Conservation (phyloP, 2,329 filamentous ascomycete genomes). For the Nothophaeocryptopus gaeumannii region DNA sequence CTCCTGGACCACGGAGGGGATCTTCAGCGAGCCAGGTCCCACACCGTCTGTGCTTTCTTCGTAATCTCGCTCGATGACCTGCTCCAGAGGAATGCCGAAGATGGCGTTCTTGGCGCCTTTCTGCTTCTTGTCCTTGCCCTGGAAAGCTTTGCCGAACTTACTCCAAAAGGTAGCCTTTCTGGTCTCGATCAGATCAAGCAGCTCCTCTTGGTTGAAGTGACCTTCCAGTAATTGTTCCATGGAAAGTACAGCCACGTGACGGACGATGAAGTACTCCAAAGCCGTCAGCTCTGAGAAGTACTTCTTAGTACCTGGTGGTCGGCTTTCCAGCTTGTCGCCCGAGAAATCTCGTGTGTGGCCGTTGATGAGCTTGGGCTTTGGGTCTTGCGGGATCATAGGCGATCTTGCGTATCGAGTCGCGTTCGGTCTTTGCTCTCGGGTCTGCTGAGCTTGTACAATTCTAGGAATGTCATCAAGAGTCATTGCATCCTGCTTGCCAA, state of each 20-base stretch:
- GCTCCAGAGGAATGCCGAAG: conserved; percentile 84
- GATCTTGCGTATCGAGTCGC: conserved; percentile 73
- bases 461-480: conserved; percentile 94
- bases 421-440: conserved; percentile 81
- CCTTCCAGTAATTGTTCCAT: conserved; percentile 90
- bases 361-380: conserved; percentile 65
- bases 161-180: conserved; percentile 96
- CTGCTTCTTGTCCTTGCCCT: conserved; percentile 63
- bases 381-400: conserved; percentile 64
- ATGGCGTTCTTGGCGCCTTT: conserved; percentile 85
- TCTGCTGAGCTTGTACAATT: conserved; percentile 93
- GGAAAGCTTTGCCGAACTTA: conserved; percentile 91
- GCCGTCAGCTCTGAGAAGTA: conserved; percentile 97
- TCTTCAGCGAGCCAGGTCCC: conserved; percentile 82
- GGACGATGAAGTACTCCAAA: conserved; percentile 94
- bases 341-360: conserved; percentile 68
- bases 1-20: conserved; percentile 94
- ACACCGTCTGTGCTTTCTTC: conserved; percentile 98
- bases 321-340: conserved; percentile 45
- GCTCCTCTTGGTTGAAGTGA: conserved; percentile 89
- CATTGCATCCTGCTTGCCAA: conserved; percentile 85
- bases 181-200: conserved; percentile 88
- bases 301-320: conserved; percentile 56
- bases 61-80: conserved; percentile 86
- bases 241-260: conserved; percentile 88